These are phyloP conservation scores for Hibiscus mutabilis DNA, from an alignment of 345 rosid genomes.

Conservation along the genomic window DNA sequence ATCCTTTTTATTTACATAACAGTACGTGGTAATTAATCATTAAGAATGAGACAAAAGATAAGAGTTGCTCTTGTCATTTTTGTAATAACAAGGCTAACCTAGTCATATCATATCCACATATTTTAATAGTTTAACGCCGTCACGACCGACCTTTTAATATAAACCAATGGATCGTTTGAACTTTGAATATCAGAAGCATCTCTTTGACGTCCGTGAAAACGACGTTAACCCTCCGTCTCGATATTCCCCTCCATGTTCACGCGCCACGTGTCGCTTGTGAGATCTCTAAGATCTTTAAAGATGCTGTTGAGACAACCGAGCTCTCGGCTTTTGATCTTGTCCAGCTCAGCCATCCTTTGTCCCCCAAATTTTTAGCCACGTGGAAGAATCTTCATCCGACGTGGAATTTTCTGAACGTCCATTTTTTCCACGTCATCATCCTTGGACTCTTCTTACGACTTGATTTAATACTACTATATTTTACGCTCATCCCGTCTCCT, in stretches of 20 bases:
- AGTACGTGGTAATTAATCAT: no score
- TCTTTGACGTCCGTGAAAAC: slow-evolving; percentile 12
- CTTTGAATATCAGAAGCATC: background rate
- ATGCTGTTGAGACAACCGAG: background rate
- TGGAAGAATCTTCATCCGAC: slow-evolving; percentile 27
- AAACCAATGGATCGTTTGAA: background rate
- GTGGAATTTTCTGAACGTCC: slow-evolving; percentile 27
- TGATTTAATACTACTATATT: background rate
- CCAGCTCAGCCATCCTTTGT: slow-evolving; percentile 29
- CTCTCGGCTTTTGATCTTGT: slow-evolving; percentile 36
- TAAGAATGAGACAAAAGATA: no score
- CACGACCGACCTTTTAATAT: background rate
- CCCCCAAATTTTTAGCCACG: slow-evolving; percentile 16
- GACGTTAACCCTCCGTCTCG: background rate
- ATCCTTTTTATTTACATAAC: no score
- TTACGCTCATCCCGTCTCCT: slow-evolving; percentile 11
- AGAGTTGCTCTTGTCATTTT: no score
- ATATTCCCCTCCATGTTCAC: background rate
- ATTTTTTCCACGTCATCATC: slow-evolving; percentile 44
- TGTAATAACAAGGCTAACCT: background rate
- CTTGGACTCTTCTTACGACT: slow-evolving; percentile 5
- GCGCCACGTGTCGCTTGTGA: slow-evolving; percentile 14
- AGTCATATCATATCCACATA: background rate
- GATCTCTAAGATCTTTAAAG: slow-evolving; percentile 20
- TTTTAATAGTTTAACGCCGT: background rate